Evolutionary conservation across 2,329 filamentous ascomycete genomes (phyloP).

Genomic region (Pochonia chlamydosporia): DNA sequence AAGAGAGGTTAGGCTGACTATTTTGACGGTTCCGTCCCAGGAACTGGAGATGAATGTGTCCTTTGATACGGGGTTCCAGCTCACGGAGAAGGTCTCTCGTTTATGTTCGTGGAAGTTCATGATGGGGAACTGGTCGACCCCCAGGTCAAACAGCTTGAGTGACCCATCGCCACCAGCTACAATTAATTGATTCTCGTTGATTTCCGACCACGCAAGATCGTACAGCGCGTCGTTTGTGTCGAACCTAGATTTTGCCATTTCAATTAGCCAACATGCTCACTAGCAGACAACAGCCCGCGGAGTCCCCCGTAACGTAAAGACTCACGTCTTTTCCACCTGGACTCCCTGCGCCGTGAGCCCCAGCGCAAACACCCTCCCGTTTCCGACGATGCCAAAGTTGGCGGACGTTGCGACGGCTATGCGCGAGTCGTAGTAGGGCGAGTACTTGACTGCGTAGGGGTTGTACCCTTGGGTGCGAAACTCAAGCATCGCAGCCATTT

Average conservation of each 20-base stretch:
- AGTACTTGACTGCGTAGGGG: slow-evolving; percentile 96
- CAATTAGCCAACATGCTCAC: neutral
- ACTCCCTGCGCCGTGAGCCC: slow-evolving; percentile 79
- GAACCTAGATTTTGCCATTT: slow-evolving; percentile 50
- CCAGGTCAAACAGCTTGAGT: slow-evolving; percentile 88
- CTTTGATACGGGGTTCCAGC: slow-evolving; percentile 89
- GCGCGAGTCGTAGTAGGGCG: slow-evolving; percentile 92
- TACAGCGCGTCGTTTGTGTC: slow-evolving; percentile 97
- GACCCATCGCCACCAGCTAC: slow-evolving; percentile 89
- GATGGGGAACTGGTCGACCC: slow-evolving; percentile 75
- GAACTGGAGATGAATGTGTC: slow-evolving; percentile 85
- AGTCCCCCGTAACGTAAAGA: too few species aligned
- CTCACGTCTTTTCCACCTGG: slow-evolving; percentile 73
- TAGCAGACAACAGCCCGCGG: neutral
- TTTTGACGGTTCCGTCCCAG: slow-evolving; percentile 94
- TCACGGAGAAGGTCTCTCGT: slow-evolving; percentile 84
- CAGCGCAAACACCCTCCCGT: slow-evolving; percentile 82
- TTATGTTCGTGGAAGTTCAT: slow-evolving; percentile 92
- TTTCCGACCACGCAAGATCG: slow-evolving; percentile 91
- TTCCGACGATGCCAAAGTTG: slow-evolving; percentile 96
- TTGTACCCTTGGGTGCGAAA: slow-evolving; percentile 92
- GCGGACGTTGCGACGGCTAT: slow-evolving; percentile 86
- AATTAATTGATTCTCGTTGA: slow-evolving; percentile 90
- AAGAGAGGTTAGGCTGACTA: slow-evolving; percentile 46
- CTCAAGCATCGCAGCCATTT: slow-evolving; percentile 72